Conservation (phyloP, 139 green algal species). For the Bryopsis sp. region DNA sequence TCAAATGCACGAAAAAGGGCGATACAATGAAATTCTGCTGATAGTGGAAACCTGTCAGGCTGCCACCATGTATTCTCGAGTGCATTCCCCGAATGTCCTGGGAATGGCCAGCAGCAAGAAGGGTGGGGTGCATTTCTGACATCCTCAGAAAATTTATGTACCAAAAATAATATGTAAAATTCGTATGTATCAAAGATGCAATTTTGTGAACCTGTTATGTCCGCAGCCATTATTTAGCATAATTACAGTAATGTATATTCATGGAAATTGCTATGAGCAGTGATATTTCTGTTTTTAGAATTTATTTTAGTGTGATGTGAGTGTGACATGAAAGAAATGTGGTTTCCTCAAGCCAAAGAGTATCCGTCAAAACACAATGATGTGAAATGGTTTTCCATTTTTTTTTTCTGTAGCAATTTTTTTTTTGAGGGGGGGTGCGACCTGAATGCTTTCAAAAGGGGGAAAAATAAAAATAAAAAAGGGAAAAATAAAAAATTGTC, state of each 20-base stretch:
- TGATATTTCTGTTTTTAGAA: no score
- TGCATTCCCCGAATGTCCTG: slow-evolving; percentile 49
- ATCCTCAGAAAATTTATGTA: no score
- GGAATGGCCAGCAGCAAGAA: slow-evolving; percentile 46
- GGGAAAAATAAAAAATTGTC: neutral
- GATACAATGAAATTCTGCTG: slow-evolving; percentile 81
- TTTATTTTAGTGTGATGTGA: no score
- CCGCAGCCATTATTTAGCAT: neutral
- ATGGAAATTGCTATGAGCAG: neutral
- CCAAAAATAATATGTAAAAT: no score
- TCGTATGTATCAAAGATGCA: neutral
- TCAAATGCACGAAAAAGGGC: slow-evolving; percentile 55
- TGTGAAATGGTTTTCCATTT: no score
- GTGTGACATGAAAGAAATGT: no score
- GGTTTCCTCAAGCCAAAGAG: no score
- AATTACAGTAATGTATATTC: neutral
- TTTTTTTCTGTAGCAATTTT: no score
- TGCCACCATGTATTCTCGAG: slow-evolving; percentile 46
- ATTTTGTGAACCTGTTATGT: slow-evolving; percentile 6
- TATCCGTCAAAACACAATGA: no score
- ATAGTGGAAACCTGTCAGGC: slow-evolving; percentile 91
- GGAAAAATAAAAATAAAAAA: no score
- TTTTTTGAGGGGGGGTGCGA: no score
- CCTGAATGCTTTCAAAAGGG: no score
- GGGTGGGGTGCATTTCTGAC: neutral